Conservation (phyloP, 768 basidiomycete genomes). For the Gymnopilus dilepis region DNA sequence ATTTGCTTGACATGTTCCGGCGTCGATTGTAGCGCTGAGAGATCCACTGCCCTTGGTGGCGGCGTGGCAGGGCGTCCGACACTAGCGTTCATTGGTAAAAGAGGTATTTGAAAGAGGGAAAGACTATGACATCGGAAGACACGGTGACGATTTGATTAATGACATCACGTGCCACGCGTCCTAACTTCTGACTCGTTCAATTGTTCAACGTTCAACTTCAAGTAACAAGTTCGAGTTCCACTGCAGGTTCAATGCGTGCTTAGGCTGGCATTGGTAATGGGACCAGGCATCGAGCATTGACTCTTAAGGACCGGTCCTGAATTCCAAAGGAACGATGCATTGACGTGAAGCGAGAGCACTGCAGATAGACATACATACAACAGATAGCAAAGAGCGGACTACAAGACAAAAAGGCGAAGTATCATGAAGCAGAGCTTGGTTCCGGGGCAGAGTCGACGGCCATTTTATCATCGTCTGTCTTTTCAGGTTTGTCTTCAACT, state of each 20-base stretch:
- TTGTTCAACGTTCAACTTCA: too few relatives aligned
- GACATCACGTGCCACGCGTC: constrained; percentile 1
- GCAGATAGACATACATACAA: constrained; percentile 12
- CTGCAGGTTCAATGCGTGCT: too few relatives aligned
- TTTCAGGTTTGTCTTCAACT: background rate
- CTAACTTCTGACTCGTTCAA: background rate
- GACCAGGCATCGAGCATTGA: too few relatives aligned
- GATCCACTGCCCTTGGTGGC: constrained; percentile 33
- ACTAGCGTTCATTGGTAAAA: constrained; percentile 28
- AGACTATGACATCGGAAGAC: too few relatives aligned
- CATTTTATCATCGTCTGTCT: constrained; percentile 24
- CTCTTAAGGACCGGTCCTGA: too few relatives aligned
- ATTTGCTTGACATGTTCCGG: constrained; percentile 75
- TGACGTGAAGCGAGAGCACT: background rate
- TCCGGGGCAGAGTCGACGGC: constrained; percentile 20
- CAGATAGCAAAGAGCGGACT: constrained; percentile 21
- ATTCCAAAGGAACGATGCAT: too few relatives aligned
- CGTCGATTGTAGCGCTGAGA: constrained; percentile 35
- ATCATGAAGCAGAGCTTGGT: constrained; percentile 10
- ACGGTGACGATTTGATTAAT: too few relatives aligned
- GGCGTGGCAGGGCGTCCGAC: constrained; percentile 43
- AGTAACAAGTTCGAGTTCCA: too few relatives aligned
- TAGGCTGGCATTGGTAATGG: too few relatives aligned
- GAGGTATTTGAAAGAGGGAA: too few relatives aligned
- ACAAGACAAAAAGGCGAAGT: constrained; percentile 8